Evolutionary conservation across 177 flowering plant genomes (phyloP), one percentile per base, ranked within the genome.

Genomic region (Telopea speciosissima): DNA sequence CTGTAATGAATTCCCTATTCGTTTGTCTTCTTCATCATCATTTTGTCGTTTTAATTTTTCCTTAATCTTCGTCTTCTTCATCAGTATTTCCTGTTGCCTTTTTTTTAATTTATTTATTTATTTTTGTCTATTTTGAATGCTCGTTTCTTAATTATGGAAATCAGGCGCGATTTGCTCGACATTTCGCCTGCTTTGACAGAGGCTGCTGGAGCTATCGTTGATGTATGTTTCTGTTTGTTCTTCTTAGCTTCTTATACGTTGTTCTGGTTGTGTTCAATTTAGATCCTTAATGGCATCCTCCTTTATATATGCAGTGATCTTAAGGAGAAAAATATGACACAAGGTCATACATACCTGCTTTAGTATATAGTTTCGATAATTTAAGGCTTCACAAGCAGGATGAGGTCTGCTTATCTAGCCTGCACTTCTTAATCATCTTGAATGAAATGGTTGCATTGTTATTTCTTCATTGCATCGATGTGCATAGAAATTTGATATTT

Each of bases 161-260:
- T 23, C 74, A 95, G 98, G 84, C 81, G 88, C 26, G 97, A 95
- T 87, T 85, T 93, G 87, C 89, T 95, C 31, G 97, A 95, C 69
- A 88, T 95, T 71, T 89, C 97, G 5, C 92, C 96, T 0, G 74
- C 88, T 12, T 81, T 95, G 12, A 90, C 92, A 1, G 99, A 92
- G 78, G 99, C 97, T 44, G 96, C 94, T 62, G 99, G 99, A 52
- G 99, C 99, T 68, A 91, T 95, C 63, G 81, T 94, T 70, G 98
- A 94, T 83, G 97, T 92, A 77, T 78, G 87, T 62, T 25, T 70
- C 44, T n/a, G 17, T 13, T 36, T 44, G 40, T 10, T 66, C 67
- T 21, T 42, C 52, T 60, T 9, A 40, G 10, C 19, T 17, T 16
- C 8, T 66, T 64, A 21, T 19, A 24, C 25, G 23, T 17, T 19